Evolutionary conservation across 495 filamentous ascomycete genomes (phyloP), one percentile per base, ranked within the genome.

Genomic region (Clavariopsis aquatica): DNA sequence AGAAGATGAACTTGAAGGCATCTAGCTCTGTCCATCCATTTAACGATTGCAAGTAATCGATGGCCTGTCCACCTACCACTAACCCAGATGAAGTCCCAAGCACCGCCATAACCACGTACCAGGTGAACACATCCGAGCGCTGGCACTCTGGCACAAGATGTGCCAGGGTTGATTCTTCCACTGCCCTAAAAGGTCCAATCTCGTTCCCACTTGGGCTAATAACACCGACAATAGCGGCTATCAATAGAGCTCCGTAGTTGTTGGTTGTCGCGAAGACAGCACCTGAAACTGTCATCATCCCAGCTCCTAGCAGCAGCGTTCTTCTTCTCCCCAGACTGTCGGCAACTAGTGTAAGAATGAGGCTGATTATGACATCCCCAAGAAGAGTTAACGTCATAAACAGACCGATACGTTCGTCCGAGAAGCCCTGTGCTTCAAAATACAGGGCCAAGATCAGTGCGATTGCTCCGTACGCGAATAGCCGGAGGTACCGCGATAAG

Each of bases 371-470:
- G 1, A 90, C 87, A 78, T 96, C 92, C 27, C 92, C 91, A 19
- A 89, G 76, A 56, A 95, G 76, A 0, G 92, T 96, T 51, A 93
- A 75, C 3, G 89, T 92, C 90, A 96, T 96, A 74, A 96, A 94
- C 4, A 92, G 79, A 17, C 92, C 92, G 46, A 89, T 92, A n/a
- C 79, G 79, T n/a, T 84, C 79, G 68, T 90, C 85, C 0, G 88
- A 81, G 65, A 87, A 83, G 12, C 78, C 79, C 22, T 94, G 75
- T 5, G 83, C 82, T 0, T 83, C 83, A 49, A 95, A 81, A 70
- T 89, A 87, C 3, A 83, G 82, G 9, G 85, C 91, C 17, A 94
- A 81, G 52, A 96, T 87, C 24, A 96, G 79, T 0, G 88, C 87
- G 17, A 85, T 86, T 20, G 83, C 84, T 41, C 90, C 89, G 68